phyloP scores from a whole-genome alignment of 108 stramenopile species.

The Parietichytrium sp. region DNA sequence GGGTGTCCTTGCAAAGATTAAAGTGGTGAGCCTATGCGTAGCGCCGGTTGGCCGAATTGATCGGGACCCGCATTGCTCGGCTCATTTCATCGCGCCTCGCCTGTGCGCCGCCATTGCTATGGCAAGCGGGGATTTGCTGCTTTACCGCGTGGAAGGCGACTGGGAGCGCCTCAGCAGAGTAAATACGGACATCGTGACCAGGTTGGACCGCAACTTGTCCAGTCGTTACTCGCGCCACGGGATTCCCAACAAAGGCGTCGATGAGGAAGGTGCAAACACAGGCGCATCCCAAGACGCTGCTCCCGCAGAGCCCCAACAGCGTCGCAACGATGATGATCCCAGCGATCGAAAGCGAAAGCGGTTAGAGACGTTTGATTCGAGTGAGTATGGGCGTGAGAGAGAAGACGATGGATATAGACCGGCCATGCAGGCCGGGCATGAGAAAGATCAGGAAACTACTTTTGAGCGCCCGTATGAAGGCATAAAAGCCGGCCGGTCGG shows the following conservation, averaged over 20 bases:
- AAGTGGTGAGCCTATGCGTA: not conserved
- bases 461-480: no score
- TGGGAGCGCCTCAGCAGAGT: not conserved
- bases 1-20: not conserved
- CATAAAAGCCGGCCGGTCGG: not conserved
- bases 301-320: no score
- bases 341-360: no score
- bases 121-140: not conserved
- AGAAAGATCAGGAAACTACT: no score
- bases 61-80: not conserved
- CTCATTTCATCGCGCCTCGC: not conserved
- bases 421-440: not conserved
- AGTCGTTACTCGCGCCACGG: not conserved
- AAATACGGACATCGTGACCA: not conserved
- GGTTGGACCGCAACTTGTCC: constrained; percentile 17
- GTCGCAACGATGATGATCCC: no score
- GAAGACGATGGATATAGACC: no score
- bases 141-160: not conserved
- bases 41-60: not conserved
- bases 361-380: not conserved
- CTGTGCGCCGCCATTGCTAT: not conserved
- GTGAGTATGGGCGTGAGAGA: not conserved
- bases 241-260: not conserved
- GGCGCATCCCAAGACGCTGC: no score
- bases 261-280: no score